Conservation (phyloP, 2,329 filamentous ascomycete genomes). For the Aspergillus sp. region DNA sequence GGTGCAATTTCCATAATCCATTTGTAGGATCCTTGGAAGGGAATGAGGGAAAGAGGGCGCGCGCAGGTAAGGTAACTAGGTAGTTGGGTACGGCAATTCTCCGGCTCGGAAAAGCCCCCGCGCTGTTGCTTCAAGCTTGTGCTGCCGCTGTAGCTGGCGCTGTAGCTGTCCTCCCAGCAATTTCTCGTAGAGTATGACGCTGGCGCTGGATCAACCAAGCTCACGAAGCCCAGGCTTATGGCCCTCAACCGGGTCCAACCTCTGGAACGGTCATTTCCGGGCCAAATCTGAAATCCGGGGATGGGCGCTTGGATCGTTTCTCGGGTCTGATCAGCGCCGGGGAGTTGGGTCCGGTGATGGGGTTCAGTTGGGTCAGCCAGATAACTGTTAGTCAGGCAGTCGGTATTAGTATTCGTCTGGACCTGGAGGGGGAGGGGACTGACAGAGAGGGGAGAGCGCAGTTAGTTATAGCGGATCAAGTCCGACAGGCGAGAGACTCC, state of each 20-base stretch:
- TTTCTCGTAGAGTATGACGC: too few species aligned
- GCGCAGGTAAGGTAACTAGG: too few species aligned
- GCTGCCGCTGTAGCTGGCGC: too few species aligned
- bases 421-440: neutral
- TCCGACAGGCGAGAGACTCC: conserved; percentile 13
- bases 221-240: too few species aligned
- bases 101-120: neutral
- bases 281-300: neutral
- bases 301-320: neutral
- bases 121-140: neutral
- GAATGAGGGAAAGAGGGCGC: neutral
- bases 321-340: conserved; percentile 1
- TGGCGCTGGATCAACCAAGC: too few species aligned
- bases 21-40: too few species aligned
- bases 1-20: neutral
- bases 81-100: neutral
- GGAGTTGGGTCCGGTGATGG: neutral
- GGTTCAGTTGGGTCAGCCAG: neutral
- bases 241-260: too few species aligned
- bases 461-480: conserved; percentile 15
- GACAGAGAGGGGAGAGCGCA: neutral
- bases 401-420: neutral
- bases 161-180: too few species aligned
- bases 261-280: neutral
- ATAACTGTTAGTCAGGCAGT: neutral